These are phyloP conservation scores for Kwoniella dendrophila DNA, from an alignment of 768 basidiomycete genomes.

Conservation along the genomic window DNA sequence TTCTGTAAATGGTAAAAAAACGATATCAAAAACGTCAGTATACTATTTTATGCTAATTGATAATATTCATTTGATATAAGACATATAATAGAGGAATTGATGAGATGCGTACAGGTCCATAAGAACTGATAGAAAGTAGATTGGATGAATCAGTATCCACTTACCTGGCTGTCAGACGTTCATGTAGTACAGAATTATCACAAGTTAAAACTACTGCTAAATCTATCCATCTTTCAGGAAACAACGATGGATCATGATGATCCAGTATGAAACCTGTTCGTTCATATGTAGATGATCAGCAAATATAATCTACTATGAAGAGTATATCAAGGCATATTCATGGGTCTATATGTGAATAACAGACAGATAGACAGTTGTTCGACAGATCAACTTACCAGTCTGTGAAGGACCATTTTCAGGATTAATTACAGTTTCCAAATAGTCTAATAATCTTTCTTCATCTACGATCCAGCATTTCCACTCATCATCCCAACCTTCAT, in stretches of 20 bases:
- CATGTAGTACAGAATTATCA: slow-evolving; percentile 83
- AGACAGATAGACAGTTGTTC: no score
- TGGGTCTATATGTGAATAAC: no score
- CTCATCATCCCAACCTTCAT: slow-evolving; percentile 85
- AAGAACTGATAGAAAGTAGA: not conserved
- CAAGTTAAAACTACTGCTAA: slow-evolving; percentile 90
- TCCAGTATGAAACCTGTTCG: slow-evolving; percentile 55
- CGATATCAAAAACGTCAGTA: no score
- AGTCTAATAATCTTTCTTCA: slow-evolving; percentile 80
- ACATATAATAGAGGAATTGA: no score
- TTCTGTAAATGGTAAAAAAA: slow-evolving; percentile 65
- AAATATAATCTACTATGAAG: not conserved
- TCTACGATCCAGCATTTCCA: slow-evolving; percentile 94
- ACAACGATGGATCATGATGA: slow-evolving; percentile 60
- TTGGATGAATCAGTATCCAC: slow-evolving; percentile 27
- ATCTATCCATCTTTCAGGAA: slow-evolving; percentile 96
- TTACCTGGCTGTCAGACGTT: slow-evolving; percentile 84
- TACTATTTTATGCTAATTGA: no score
- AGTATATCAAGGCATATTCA: no score
- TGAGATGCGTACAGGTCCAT: not conserved
- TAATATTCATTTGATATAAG: no score
- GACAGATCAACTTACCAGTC: slow-evolving; percentile 32
- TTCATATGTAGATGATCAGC: no score
- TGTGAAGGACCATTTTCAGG: slow-evolving; percentile 29
- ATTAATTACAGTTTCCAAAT: slow-evolving; percentile 41